A percentile compares a stretch with the other conserved stretches of the same genome.
These are phyloP conservation scores for Parsonsia alboflavescens DNA, from an alignment of 257 asterid species.

Conservation along the genomic window DNA sequence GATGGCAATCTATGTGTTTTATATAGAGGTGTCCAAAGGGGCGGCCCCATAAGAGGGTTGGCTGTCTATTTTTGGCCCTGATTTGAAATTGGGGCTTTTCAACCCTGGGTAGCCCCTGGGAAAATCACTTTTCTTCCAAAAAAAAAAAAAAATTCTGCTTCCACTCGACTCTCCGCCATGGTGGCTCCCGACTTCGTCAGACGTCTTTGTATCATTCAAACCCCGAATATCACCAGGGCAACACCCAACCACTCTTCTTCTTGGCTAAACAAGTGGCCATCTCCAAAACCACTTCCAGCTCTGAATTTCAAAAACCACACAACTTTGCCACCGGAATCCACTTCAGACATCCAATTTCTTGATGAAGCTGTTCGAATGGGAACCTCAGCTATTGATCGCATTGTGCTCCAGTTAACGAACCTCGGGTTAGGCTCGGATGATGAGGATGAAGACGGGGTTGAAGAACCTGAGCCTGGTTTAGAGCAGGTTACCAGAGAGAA, in stretches of 20 bases:
- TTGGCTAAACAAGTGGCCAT: constrained; percentile 84
- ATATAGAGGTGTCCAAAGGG: too few relatives aligned
- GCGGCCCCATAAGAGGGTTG: too few relatives aligned
- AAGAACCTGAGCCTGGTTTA: constrained; percentile 18
- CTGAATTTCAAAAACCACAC: constrained; percentile 17
- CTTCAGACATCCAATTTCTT: constrained; percentile 20
- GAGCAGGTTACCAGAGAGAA: constrained; percentile 38
- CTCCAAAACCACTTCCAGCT: constrained; percentile 28
- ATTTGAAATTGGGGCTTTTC: too few relatives aligned
- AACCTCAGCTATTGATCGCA: constrained; percentile 78
- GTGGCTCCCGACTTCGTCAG: too few relatives aligned
- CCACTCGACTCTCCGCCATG: too few relatives aligned
- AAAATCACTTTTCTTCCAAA: too few relatives aligned
- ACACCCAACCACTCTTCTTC: constrained; percentile 29
- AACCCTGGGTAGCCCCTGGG: too few relatives aligned
- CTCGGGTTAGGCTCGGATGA: constrained; percentile 66
- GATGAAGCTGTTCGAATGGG: constrained; percentile 31
- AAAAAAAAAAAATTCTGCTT: too few relatives aligned
- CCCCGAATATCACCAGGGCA: constrained; percentile 16
- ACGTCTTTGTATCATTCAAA: too few relatives aligned
- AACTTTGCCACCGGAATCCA: constrained; percentile 27
- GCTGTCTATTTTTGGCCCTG: too few relatives aligned
- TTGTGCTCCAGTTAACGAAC: constrained; percentile 82
- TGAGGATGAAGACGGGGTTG: constrained; percentile 37
- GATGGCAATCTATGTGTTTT: too few relatives aligned